These are phyloP conservation scores for Flaveria robusta DNA, from an alignment of 129 eudicot genomes.

Conservation along the genomic window DNA sequence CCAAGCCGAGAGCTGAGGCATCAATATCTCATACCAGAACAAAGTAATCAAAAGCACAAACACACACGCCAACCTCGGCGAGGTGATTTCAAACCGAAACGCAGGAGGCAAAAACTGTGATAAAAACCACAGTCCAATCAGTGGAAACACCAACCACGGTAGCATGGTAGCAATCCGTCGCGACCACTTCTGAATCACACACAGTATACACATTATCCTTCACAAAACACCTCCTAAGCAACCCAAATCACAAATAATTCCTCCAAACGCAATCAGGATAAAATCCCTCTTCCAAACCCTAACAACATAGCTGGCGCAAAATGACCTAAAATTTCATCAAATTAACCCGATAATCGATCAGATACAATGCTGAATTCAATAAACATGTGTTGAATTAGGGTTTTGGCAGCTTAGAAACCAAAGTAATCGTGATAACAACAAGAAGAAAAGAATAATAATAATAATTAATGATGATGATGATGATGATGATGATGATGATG, in stretches of 20 bases:
- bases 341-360: constrained; percentile 16
- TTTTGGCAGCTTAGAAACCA: constrained; percentile 32
- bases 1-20: constrained; percentile 90
- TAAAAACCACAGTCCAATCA: constrained; percentile 82
- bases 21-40: constrained; percentile 89
- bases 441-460: constrained; percentile 23
- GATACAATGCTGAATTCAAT: background rate
- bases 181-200: constrained; percentile 96
- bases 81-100: constrained; percentile 81
- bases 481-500: too few relatives aligned
- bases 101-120: constrained; percentile 94
- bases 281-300: constrained; percentile 51
- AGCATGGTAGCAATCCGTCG: constrained; percentile 91
- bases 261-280: constrained; percentile 15
- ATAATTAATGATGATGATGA: too few relatives aligned
- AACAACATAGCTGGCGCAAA: constrained; percentile 35
- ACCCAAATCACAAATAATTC: constrained; percentile 5
- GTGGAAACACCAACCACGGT: constrained; percentile 95
- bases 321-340: constrained; percentile 39
- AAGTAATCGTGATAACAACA: constrained; percentile 9
- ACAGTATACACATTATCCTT: constrained; percentile 98
- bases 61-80: constrained; percentile 85
- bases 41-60: constrained; percentile 75
- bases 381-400: constrained; percentile 26
- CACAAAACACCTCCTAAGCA: constrained; percentile 27